These are phyloP conservation scores for Neostapfia colusana DNA, from an alignment of 176 grass and related monocot species.

Conservation along the genomic window DNA sequence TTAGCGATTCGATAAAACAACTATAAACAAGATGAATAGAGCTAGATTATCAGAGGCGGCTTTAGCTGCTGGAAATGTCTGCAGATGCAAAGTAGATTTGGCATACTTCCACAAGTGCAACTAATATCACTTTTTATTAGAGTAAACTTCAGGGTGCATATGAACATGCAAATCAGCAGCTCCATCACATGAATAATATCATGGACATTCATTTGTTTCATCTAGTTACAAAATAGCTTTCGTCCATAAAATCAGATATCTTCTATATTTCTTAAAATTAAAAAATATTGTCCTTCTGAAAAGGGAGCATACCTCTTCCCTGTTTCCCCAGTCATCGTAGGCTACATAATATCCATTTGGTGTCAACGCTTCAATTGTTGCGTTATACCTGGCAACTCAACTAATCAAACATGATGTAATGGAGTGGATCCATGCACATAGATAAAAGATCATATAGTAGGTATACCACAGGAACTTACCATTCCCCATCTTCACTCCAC, in stretches of 20 bases:
- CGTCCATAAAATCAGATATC: background rate
- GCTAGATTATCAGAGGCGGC: background rate
- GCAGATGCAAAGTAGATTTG: constrained; percentile 3
- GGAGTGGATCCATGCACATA: constrained; percentile 16
- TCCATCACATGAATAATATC: constrained; percentile 25
- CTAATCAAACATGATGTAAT: constrained; percentile 44
- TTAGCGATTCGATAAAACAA: background rate
- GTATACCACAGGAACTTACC: constrained; percentile 49
- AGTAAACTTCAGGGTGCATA: background rate
- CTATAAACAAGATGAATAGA: constrained; percentile 7
- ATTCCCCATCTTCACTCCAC: constrained; percentile 84
- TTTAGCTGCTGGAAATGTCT: background rate
- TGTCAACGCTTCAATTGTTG: constrained; percentile 72
- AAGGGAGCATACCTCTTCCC: constrained; percentile 68
- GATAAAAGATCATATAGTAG: background rate
- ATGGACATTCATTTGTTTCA: background rate
- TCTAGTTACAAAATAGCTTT: constrained; percentile 7
- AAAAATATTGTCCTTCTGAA: background rate
- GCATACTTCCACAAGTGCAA: background rate
- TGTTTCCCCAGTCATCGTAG: constrained; percentile 83
- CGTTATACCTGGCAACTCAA: constrained; percentile 78
- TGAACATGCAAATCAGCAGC: background rate
- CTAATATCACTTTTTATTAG: background rate
- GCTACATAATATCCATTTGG: constrained; percentile 82
- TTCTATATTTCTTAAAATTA: constrained; percentile 6